Evolutionary conservation across 1,284 basidiomycete species (phyloP).

Genomic region (Apiotrichum domesticum): DNA sequence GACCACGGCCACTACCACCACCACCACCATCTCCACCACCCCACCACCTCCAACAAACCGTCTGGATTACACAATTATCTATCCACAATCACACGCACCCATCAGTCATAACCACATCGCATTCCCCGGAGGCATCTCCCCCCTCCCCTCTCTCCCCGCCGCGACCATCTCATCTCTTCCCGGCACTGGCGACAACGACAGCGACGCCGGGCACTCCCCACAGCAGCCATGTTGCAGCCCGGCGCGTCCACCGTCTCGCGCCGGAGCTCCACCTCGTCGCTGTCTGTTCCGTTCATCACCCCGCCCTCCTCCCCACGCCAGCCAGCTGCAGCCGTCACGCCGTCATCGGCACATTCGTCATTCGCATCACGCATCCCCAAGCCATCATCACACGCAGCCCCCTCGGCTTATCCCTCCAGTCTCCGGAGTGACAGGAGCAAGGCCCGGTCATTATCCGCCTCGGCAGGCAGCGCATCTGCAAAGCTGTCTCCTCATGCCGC

Average conservation of each 20-base stretch:
- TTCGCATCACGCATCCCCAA: constrained; percentile 4
- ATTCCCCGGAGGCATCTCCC: no score
- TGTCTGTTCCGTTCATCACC: constrained; percentile 11
- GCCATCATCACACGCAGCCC: neutral
- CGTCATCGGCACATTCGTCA: neutral
- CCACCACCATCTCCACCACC: no score
- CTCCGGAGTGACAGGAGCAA: neutral
- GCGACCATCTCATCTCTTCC: no score
- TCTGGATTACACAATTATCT: no score
- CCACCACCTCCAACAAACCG: no score
- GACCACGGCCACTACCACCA: no score
- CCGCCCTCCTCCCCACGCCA: constrained; percentile 10
- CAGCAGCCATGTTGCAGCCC: constrained; percentile 2
- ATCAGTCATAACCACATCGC: no score
- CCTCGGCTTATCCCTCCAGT: neutral
- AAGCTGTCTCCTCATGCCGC: neutral
- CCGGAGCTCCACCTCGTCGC: constrained; percentile 14
- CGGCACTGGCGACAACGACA: neutral
- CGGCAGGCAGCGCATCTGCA: neutral
- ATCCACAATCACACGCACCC: no score
- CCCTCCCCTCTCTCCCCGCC: no score
- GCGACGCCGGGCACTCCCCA: neutral
- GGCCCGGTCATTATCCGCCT: constrained; percentile 4
- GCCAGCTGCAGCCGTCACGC: neutral
- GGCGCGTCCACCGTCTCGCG: constrained; percentile 11